phyloP scores from a whole-genome alignment of 352 stramenopile species.

The Peronosclerospora sorghi region DNA sequence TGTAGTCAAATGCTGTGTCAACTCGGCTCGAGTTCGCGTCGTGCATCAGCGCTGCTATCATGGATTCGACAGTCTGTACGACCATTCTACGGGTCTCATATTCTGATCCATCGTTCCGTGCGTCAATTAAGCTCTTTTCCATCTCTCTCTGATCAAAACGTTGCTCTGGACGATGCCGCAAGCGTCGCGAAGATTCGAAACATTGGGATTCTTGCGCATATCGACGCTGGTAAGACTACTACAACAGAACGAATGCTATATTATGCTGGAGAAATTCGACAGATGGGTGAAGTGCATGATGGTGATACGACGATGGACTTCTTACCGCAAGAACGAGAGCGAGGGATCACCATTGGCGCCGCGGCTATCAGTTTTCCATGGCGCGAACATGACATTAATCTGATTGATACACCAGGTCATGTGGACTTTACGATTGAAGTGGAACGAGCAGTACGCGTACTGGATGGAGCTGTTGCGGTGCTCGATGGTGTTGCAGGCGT shows the following conservation, averaged over 20 bases:
- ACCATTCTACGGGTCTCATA: background rate
- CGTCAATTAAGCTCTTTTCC: slow-evolving; percentile 11
- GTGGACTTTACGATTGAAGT: slow-evolving; percentile 99
- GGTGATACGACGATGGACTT: slow-evolving; percentile 78
- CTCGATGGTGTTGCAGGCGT: slow-evolving; percentile 96
- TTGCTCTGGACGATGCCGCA: slow-evolving; percentile 8
- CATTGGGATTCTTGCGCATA: slow-evolving; percentile 98
- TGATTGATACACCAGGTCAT: slow-evolving; percentile 96
- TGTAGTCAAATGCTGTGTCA: slow-evolving; percentile 1
- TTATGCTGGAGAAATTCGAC: slow-evolving; percentile 83
- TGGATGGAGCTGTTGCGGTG: slow-evolving; percentile 95
- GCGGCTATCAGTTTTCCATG: slow-evolving; percentile 94
- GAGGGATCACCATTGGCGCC: slow-evolving; percentile 97
- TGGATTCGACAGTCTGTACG: background rate
- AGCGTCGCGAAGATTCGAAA: slow-evolving; percentile 76
- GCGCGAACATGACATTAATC: slow-evolving; percentile 91
- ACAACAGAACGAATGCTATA: slow-evolving; percentile 98
- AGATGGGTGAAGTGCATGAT: slow-evolving; percentile 70
- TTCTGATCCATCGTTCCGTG: slow-evolving; percentile 1
- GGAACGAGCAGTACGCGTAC: slow-evolving; percentile 92
- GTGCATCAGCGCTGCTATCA: slow-evolving; percentile 4
- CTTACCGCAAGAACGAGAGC: slow-evolving; percentile 90
- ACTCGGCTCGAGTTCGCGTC: background rate
- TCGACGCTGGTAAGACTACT: slow-evolving; percentile 98
- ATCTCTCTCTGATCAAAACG: slow-evolving; percentile 5